Conservation (phyloP, 75 land plant genomes). For the Isoetes taiwanensis region DNA sequence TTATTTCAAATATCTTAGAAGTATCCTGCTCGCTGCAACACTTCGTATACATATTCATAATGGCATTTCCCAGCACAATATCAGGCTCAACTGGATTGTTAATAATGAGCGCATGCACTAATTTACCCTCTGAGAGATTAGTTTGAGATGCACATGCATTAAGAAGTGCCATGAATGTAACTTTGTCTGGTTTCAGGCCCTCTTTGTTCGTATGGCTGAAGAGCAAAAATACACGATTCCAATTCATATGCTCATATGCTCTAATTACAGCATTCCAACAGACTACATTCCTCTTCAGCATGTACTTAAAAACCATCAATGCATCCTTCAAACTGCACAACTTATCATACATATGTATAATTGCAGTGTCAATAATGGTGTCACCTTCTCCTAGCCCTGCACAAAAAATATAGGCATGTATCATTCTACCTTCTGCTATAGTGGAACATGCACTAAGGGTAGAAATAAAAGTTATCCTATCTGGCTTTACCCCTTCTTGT, state of each 20-base stretch:
- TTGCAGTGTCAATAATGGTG: slow-evolving; percentile 11
- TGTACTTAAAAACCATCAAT: slow-evolving; percentile 7
- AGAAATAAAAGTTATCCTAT: slow-evolving; percentile 8
- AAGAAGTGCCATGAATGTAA: slow-evolving; percentile 12
- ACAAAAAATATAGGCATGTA: slow-evolving; percentile 11
- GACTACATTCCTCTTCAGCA: slow-evolving; percentile 1
- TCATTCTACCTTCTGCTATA: slow-evolving; percentile 18
- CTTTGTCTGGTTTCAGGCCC: slow-evolving; percentile 16
- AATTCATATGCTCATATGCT: slow-evolving; percentile 18
- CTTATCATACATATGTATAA: slow-evolving; percentile 25
- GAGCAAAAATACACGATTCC: slow-evolving; percentile 7
- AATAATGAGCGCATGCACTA: not conserved
- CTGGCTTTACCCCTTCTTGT: slow-evolving; percentile 7
- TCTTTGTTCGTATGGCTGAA: slow-evolving; percentile 25
- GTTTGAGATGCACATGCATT: slow-evolving; percentile 11
- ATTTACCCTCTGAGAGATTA: not conserved
- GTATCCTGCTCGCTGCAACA: slow-evolving; percentile 26
- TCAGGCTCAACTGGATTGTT: too few relatives aligned
- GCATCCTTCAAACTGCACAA: slow-evolving; percentile 17
- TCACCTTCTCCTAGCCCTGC: not conserved
- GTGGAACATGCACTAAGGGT: slow-evolving; percentile 8
- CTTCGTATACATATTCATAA: slow-evolving; percentile 28
- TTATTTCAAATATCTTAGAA: slow-evolving; percentile 23
- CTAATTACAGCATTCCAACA: slow-evolving; percentile 21
- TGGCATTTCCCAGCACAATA: slow-evolving; percentile 26